Evolutionary conservation across 2,329 filamentous ascomycete genomes (phyloP).

Genomic region (Cladophialophora bantiana): DNA sequence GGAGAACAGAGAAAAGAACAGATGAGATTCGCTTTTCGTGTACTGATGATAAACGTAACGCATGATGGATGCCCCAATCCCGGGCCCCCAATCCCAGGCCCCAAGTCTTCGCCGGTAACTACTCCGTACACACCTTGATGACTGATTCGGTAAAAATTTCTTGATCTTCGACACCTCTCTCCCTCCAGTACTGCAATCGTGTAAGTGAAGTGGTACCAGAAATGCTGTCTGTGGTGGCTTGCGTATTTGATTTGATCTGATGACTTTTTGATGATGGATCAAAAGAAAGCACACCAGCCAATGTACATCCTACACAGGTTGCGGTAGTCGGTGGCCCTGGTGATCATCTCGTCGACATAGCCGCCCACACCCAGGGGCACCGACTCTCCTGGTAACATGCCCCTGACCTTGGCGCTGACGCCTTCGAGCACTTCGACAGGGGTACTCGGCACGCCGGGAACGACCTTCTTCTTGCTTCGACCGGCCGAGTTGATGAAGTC

Average conservation of each 20-base stretch:
- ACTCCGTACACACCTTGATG: no score
- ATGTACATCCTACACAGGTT: constrained; percentile 96
- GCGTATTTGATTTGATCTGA: background rate
- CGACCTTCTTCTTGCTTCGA: constrained; percentile 53
- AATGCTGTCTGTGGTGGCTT: background rate
- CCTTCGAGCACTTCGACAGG: constrained; percentile 85
- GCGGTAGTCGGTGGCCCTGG: constrained; percentile 78
- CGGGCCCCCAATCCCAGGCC: no score
- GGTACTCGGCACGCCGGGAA: constrained; percentile 66
- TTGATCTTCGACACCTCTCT: background rate
- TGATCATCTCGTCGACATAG: constrained; percentile 94
- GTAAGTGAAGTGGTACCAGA: background rate
- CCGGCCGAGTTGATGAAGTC: constrained; percentile 81
- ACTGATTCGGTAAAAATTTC: no score
- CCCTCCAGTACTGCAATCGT: no score
- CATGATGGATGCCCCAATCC: no score
- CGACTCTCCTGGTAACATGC: constrained; percentile 82
- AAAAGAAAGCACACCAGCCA: constrained; percentile 82
- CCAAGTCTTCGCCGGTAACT: no score
- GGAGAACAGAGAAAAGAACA: background rate
- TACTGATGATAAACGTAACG: no score
- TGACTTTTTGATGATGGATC: constrained; percentile 19
- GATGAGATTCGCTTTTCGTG: no score
- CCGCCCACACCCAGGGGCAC: constrained; percentile 95
- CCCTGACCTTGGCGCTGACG: constrained; percentile 84